These are phyloP conservation scores for Fomitopsis pulvina DNA, from an alignment of 768 basidiomycete genomes.

Conservation along the genomic window DNA sequence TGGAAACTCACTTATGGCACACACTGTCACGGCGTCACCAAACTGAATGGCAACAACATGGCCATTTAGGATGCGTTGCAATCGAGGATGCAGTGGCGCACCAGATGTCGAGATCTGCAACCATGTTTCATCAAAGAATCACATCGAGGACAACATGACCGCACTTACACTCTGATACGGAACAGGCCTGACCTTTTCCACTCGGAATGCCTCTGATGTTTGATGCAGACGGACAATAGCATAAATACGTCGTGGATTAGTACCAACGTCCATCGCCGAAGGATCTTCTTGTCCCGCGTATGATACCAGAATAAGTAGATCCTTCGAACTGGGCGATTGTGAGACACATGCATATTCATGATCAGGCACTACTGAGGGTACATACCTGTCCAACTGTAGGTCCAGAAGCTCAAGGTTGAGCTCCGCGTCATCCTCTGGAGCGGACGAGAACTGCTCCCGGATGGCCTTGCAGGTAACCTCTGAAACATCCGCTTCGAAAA, in stretches of 20 bases:
- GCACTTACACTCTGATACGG: constrained; percentile 70
- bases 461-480: constrained; percentile 42
- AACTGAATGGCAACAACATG: constrained; percentile 59
- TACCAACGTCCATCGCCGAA: constrained; percentile 31
- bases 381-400: constrained; percentile 53
- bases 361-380: constrained; percentile 4
- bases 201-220: constrained; percentile 34
- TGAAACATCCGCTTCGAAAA: constrained; percentile 50
- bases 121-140: background rate
- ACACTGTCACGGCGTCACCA: constrained; percentile 70
- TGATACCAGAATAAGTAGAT: constrained; percentile 59
- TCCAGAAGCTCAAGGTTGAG: constrained; percentile 74
- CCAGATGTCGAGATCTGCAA: constrained; percentile 56
- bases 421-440: constrained; percentile 35
- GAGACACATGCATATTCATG: constrained; percentile 12
- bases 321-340: constrained; percentile 32
- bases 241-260: constrained; percentile 54
- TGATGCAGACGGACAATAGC: constrained; percentile 48
- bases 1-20: constrained; percentile 46
- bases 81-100: constrained; percentile 65
- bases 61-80: constrained; percentile 56
- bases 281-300: constrained; percentile 51
- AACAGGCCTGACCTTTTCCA: constrained; percentile 47
- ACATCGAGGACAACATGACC: background rate
- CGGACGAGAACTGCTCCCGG: constrained; percentile 31